These are phyloP conservation scores for Epichloe bromicola DNA, from an alignment of 2,329 filamentous ascomycete species.

Conservation along the genomic window DNA sequence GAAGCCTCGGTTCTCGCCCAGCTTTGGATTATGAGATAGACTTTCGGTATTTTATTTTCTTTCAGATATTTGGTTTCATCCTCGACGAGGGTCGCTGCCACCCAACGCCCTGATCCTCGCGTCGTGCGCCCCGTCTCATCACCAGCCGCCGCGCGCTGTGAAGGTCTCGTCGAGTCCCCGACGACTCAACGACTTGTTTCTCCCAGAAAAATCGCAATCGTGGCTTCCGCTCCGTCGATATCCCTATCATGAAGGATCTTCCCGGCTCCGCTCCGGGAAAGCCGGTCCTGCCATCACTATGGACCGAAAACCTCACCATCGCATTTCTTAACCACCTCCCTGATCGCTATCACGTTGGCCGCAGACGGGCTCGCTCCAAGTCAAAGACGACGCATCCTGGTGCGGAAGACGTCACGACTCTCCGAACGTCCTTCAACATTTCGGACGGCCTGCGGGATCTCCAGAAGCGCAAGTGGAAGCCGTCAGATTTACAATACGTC, in stretches of 20 bases:
- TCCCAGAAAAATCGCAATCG: conserved; percentile 5
- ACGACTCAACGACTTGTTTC: not conserved
- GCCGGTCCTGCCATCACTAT: conserved; percentile 26
- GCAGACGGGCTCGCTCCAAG: conserved; percentile 26
- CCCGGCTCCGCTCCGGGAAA: conserved; percentile 25
- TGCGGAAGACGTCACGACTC: conserved; percentile 51
- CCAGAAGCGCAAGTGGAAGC: conserved; percentile 64
- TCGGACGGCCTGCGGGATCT: conserved; percentile 64
- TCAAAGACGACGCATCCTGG: conserved; percentile 20
- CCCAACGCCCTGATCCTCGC: not conserved
- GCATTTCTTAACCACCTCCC: conserved; percentile 30
- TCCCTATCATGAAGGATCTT: conserved; percentile 25
- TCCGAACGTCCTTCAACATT: conserved; percentile 75
- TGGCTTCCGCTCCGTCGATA: conserved; percentile 5
- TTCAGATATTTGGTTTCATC: conserved; percentile 13
- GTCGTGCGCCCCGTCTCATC: conserved; percentile 1
- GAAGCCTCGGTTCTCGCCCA: conserved; percentile 5
- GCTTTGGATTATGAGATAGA: conserved; percentile 23
- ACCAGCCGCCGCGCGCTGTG: conserved; percentile 1
- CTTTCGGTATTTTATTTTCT: conserved; percentile 20
- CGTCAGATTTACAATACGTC: conserved; percentile 76
- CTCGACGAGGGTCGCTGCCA: conserved; percentile 6
- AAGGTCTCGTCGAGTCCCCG: conserved; percentile 8
- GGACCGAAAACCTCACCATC: conserved; percentile 28
- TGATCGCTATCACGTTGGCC: conserved; percentile 25